Evolutionary conservation across 768 basidiomycete genomes (phyloP).

Genomic region (Auriscalpium orientale): DNA sequence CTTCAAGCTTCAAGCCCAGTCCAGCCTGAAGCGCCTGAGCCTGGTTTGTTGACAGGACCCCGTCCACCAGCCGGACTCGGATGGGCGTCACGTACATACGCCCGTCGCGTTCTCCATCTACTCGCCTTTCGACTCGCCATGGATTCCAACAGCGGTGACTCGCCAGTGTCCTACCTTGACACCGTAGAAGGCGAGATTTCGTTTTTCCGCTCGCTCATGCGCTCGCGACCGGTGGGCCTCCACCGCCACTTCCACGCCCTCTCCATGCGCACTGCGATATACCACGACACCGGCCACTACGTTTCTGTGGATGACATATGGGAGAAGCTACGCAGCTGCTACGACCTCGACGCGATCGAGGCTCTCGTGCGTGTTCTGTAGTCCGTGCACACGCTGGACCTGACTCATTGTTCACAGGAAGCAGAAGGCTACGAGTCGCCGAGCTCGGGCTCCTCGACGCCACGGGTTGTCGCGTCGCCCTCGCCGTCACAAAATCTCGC

Average conservation of each 20-base stretch:
- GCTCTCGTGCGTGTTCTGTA: constrained; percentile 42
- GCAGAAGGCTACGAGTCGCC: constrained; percentile 29
- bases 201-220: constrained; percentile 78
- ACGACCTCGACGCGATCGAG: constrained; percentile 72
- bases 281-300: constrained; percentile 57
- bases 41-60: too few relatives aligned
- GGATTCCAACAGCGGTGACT: too few relatives aligned
- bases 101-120: too few relatives aligned
- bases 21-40: too few relatives aligned
- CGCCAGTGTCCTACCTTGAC: constrained; percentile 32
- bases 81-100: too few relatives aligned
- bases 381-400: not conserved
- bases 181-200: constrained; percentile 78
- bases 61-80: too few relatives aligned
- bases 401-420: constrained; percentile 5
- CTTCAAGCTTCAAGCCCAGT: too few relatives aligned
- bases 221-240: constrained; percentile 73
- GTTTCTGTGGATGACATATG: constrained; percentile 62
- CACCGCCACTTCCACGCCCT: constrained; percentile 80
- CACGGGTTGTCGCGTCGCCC: constrained; percentile 53
- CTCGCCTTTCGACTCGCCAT: not conserved
- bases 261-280: constrained; percentile 63
- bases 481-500: constrained; percentile 63
- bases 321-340: constrained; percentile 64
- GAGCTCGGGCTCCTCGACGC: constrained; percentile 30